Percentiles rank a stretch among this genome's conserved stretches.
Evolutionary conservation across 139 green algal genomes (phyloP).

Genomic region (Volvox reticuliferus): DNA sequence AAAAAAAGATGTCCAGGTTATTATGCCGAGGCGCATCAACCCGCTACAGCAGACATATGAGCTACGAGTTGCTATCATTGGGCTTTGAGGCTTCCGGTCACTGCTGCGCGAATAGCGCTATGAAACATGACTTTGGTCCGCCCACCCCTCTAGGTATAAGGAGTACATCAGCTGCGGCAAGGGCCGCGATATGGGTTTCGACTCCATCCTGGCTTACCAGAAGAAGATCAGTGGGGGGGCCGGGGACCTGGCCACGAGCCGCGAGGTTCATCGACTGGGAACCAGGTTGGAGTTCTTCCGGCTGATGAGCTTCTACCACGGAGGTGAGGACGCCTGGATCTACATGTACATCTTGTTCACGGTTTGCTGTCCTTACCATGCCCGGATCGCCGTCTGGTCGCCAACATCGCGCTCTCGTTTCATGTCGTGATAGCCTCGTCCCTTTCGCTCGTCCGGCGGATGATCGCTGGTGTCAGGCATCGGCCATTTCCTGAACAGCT

Average conservation of each 20-base stretch:
- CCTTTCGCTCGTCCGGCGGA: too few species aligned
- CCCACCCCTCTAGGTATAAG: slow-evolving; percentile 71
- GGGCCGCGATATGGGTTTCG: slow-evolving; percentile 92
- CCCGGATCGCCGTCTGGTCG: too few species aligned
- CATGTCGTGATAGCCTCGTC: too few species aligned
- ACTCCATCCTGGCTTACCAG: slow-evolving; percentile 92
- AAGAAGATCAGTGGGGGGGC: slow-evolving; percentile 85
- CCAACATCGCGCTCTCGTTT: too few species aligned
- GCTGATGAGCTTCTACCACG: slow-evolving; percentile 84
- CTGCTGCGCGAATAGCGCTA: too few species aligned
- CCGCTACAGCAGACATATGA: too few species aligned
- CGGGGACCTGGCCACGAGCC: slow-evolving; percentile 85
- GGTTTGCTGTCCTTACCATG: too few species aligned
- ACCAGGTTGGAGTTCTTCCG: slow-evolving; percentile 82
- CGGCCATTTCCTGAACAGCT: slow-evolving; percentile 87
- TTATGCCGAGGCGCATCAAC: too few species aligned
- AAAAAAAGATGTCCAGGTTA: too few species aligned
- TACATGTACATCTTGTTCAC: too few species aligned
- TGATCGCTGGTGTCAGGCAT: slow-evolving; percentile 37
- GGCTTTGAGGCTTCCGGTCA: too few species aligned
- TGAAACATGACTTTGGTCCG: background rate
- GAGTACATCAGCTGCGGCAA: slow-evolving; percentile 90
- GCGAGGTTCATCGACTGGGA: slow-evolving; percentile 83
- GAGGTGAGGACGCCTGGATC: background rate
- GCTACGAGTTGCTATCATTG: too few species aligned